These are phyloP conservation scores for Auricularia cornea DNA, from an alignment of 768 basidiomycete species.

Conservation along the genomic window DNA sequence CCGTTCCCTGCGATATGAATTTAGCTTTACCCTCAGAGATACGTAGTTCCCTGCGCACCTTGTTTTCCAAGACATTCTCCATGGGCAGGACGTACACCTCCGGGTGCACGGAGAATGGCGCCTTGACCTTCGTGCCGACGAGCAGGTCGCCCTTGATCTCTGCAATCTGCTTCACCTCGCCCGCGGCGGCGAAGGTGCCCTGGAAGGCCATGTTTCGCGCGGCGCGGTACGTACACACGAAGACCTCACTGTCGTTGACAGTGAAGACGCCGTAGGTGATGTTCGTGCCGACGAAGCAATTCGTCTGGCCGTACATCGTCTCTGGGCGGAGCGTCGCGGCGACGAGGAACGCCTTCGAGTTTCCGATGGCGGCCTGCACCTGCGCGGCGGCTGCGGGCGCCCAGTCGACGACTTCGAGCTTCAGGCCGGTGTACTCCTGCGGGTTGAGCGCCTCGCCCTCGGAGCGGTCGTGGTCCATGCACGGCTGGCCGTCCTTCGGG, in stretches of 20 bases:
- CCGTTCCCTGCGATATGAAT: constrained; percentile 59
- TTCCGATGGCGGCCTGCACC: constrained; percentile 62
- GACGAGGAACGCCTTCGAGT: constrained; percentile 82
- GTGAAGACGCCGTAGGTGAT: constrained; percentile 92
- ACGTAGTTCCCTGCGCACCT: constrained; percentile 36
- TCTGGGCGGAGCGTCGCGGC: constrained; percentile 94
- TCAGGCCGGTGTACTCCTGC: constrained; percentile 90
- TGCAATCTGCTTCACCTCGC: constrained; percentile 60
- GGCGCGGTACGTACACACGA: constrained; percentile 79
- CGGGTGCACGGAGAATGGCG: constrained; percentile 71
- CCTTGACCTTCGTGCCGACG: constrained; percentile 83
- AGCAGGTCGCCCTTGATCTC: constrained; percentile 74
- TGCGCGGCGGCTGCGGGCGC: constrained; percentile 54
- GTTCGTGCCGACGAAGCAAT: constrained; percentile 86
- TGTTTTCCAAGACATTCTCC: constrained; percentile 94
- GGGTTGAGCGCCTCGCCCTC: constrained; percentile 93
- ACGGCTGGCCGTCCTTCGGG: constrained; percentile 96
- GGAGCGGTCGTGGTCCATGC: constrained; percentile 98
- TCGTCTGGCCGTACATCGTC: constrained; percentile 99
- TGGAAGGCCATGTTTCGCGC: constrained; percentile 99
- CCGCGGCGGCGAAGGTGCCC: constrained; percentile 59
- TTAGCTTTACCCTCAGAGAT: constrained; percentile 2
- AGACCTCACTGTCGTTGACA: constrained; percentile 80
- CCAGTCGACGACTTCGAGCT: constrained; percentile 90
- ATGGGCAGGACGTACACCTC: constrained; percentile 97